These are phyloP conservation scores for Podaxis mareebaensis DNA, from an alignment of 768 basidiomycete species.

Conservation along the genomic window DNA sequence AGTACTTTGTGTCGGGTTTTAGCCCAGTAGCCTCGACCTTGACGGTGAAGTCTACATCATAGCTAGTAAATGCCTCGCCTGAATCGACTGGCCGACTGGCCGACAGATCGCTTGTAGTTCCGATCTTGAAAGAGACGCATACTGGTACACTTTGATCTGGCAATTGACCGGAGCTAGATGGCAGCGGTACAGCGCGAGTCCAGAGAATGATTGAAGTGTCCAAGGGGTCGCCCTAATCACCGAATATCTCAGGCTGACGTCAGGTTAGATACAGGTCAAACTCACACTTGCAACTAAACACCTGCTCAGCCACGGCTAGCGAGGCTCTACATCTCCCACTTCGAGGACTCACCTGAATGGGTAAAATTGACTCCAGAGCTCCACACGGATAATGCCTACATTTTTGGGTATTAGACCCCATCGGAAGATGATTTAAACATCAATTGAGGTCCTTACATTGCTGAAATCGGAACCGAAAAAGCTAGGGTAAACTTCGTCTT, in stretches of 20 bases:
- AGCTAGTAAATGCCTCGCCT: constrained; percentile 53
- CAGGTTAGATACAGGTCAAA: constrained; percentile 3
- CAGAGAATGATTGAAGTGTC: constrained; percentile 55
- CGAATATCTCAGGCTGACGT: background rate
- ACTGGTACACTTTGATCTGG: constrained; percentile 55
- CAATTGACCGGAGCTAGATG: constrained; percentile 24
- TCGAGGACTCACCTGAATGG: constrained; percentile 36
- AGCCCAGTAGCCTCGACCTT: constrained; percentile 58
- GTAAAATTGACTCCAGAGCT: constrained; percentile 50
- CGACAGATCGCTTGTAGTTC: constrained; percentile 34
- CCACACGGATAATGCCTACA: constrained; percentile 39
- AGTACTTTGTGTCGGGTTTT: constrained; percentile 52
- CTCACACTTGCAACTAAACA: constrained; percentile 48
- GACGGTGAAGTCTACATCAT: constrained; percentile 61
- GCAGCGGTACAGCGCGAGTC: constrained; percentile 51
- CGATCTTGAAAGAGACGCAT: constrained; percentile 49
- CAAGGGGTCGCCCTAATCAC: constrained; percentile 52
- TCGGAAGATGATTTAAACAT: background rate
- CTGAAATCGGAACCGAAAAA: constrained; percentile 51
- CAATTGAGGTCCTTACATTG: constrained; percentile 33
- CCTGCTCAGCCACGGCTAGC: background rate
- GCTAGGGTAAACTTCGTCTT: constrained; percentile 47
- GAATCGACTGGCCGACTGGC: constrained; percentile 36
- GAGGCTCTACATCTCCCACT: background rate
- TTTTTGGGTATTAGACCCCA: background rate